Base-by-base conservation (phyloP, 306 rosid genomes). In the Gastrolobium villosum region DNA sequence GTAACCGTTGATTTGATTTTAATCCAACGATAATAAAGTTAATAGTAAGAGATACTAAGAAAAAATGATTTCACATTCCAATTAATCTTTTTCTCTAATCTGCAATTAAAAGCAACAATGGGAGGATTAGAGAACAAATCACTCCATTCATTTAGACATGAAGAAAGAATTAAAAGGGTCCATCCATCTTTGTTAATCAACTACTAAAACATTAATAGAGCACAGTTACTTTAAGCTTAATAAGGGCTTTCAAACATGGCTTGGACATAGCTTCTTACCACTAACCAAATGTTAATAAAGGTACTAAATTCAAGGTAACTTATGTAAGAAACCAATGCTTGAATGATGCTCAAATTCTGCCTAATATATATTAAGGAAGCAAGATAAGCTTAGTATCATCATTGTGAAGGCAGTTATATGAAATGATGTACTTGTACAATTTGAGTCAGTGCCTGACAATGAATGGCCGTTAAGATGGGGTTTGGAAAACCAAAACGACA, bases 401-500 rank as follows among this genome's bases (percentile, higher is more conserved):
- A 57, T 55, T 36, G 61, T 20, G 70, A 76, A 48, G 82, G 82
- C 57, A 28, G 89, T 79, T 86, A 79, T 70, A 46, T 79, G 84
- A 45, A 81, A 86, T 86, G 41, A 85, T 82, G 41, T 54, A 26
- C 31, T 59, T 77, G 80, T 57, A 75, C 39, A 59, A 37, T 15
- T 66, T 20, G 74, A 55, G 82, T 20, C 1, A 10, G 31, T 35
- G 43, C 3, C 11, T 15, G 46, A 62, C 63, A 68, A 85, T 72
- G 74, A 35, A 54, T 65, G 70, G 72, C 39, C 46, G 86, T 79
- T 76, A 82, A 59, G 54, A 59, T 72, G 85, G 79, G 56, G 89
- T 55, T 85, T 78, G 75, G 84, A 76, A 78, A 54, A 61, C 82
- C 93, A 84, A 86, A 91, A 84, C 79, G 93, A 89, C 92, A 60